These are phyloP conservation scores for Imleria badia DNA, from an alignment of 768 basidiomycete genomes.

Conservation along the genomic window DNA sequence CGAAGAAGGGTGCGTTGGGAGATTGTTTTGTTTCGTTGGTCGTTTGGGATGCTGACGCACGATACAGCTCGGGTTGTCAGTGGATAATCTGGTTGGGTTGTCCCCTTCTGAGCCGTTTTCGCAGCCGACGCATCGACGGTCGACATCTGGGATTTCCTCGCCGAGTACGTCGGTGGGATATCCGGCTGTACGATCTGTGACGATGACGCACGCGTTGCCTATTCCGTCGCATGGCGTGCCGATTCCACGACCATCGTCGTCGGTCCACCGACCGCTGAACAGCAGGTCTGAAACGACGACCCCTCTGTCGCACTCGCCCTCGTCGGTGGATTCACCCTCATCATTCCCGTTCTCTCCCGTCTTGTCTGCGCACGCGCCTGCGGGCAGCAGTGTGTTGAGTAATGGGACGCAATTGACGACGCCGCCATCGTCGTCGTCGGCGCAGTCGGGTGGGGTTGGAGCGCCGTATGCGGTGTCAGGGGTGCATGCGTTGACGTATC, in stretches of 20 bases:
- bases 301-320: constrained; percentile 63
- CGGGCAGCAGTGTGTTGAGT: constrained; percentile 25
- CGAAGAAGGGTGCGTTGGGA: constrained; percentile 63
- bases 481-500: constrained; percentile 63
- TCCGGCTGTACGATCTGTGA: constrained; percentile 23
- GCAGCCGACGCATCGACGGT: constrained; percentile 66
- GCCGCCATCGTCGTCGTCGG: constrained; percentile 59
- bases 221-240: constrained; percentile 71
- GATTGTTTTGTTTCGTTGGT: no score
- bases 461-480: constrained; percentile 18
- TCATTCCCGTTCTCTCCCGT: constrained; percentile 68
- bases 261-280: constrained; percentile 55
- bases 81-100: constrained; percentile 78
- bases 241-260: constrained; percentile 70
- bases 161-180: constrained; percentile 27
- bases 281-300: constrained; percentile 53
- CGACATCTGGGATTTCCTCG: constrained; percentile 36
- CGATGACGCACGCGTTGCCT: constrained; percentile 59
- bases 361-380: constrained; percentile 46
- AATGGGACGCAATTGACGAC: constrained; percentile 66
- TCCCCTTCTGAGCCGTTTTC: constrained; percentile 64
- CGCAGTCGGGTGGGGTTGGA: constrained; percentile 5
- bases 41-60: neutral
- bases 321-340: constrained; percentile 65
- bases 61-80: constrained; percentile 30